Percentiles rank a stretch among this genome's conserved stretches.
phyloP scores from a whole-genome alignment of 78 protist species.

The Dictyostelium purpureum region DNA sequence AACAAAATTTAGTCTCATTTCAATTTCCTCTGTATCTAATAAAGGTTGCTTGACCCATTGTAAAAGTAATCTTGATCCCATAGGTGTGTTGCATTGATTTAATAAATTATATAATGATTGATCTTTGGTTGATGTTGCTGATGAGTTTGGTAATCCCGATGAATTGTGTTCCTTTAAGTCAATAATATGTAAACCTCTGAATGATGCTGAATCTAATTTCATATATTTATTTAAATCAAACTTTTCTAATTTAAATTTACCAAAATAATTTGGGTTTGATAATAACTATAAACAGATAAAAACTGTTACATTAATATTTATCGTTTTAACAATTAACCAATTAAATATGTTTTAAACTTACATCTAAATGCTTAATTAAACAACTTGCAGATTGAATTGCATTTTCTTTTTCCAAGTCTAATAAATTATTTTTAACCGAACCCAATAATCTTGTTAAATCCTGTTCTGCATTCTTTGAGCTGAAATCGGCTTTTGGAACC shows the following conservation, averaged over 20 bases:
- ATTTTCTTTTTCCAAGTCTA: slow-evolving; percentile 25
- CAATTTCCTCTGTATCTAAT: slow-evolving; percentile 67
- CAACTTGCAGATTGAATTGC: slow-evolving; percentile 75
- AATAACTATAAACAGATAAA: no score
- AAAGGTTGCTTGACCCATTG: slow-evolving; percentile 96
- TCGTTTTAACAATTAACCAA: slow-evolving; percentile 3
- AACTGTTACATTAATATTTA: not conserved
- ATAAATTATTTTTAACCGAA: slow-evolving; percentile 14
- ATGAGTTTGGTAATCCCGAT: not conserved
- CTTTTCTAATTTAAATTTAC: slow-evolving; percentile 46
- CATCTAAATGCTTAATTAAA: slow-evolving; percentile 82
- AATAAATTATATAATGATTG: slow-evolving; percentile 83
- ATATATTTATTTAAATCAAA: slow-evolving; percentile 81
- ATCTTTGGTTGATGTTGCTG: not conserved
- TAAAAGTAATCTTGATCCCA: slow-evolving; percentile 91
- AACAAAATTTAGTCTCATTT: slow-evolving; percentile 79
- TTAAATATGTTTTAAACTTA: no score
- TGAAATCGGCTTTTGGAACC: slow-evolving; percentile 61
- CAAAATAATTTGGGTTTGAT: slow-evolving; percentile 36
- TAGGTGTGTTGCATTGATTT: slow-evolving; percentile 90
- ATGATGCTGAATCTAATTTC: slow-evolving; percentile 92
- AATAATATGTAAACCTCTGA: slow-evolving; percentile 85
- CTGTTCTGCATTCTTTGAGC: slow-evolving; percentile 25
- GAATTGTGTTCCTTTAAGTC: not conserved
- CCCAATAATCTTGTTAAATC: slow-evolving; percentile 73